Conservation (phyloP, 176 grass and related monocot genomes). For the Musa troglodytarum region DNA sequence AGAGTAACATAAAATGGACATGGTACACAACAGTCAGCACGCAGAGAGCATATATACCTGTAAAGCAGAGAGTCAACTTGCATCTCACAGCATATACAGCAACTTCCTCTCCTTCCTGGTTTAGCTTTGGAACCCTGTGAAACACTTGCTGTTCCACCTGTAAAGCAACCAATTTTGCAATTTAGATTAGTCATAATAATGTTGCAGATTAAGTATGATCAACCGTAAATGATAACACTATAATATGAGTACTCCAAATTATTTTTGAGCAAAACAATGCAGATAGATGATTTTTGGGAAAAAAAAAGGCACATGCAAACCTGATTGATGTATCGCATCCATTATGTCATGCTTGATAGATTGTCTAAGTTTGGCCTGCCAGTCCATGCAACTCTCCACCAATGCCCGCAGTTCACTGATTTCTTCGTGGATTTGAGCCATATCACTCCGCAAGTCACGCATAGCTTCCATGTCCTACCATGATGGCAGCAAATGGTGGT, state of each 20-base stretch:
- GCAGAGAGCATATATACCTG: constrained; percentile 41
- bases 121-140: constrained; percentile 27
- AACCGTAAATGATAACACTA: neutral
- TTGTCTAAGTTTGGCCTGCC: constrained; percentile 71
- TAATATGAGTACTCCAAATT: neutral
- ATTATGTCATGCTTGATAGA: constrained; percentile 75
- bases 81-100: constrained; percentile 62
- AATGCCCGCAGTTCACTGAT: constrained; percentile 69
- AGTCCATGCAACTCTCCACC: constrained; percentile 91
- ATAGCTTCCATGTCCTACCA: constrained; percentile 54
- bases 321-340: constrained; percentile 65
- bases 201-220: neutral
- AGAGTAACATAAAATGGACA: neutral
- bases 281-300: neutral
- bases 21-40: neutral
- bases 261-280: neutral
- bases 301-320: constrained; percentile 21
- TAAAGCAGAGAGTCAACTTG: constrained; percentile 93
- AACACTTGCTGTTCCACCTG: constrained; percentile 36
- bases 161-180: neutral
- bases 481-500: constrained; percentile 7
- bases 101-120: constrained; percentile 41
- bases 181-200: neutral
- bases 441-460: constrained; percentile 48
- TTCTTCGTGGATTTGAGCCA: constrained; percentile 85